Evolutionary conservation across 2,329 filamentous ascomycete species (phyloP).

Genomic region (Celoporthe dispersa): DNA sequence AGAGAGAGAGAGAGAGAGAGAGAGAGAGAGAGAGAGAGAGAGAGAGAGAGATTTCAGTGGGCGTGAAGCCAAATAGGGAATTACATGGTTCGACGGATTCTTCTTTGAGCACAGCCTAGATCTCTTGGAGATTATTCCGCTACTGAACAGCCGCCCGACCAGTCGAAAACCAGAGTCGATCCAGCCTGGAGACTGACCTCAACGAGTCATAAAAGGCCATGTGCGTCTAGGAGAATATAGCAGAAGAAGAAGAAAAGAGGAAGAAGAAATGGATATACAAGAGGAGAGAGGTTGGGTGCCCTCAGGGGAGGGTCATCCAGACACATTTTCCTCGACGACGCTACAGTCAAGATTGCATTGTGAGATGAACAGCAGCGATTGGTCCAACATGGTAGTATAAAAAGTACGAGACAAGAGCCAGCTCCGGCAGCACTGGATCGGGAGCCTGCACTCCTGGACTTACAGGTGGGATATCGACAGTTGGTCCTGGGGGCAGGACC

Average conservation of each 20-base stretch:
- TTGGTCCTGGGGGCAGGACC: conserved; percentile 44
- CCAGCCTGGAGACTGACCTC: neutral
- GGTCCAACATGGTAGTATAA: neutral
- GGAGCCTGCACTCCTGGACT: conserved; percentile 29
- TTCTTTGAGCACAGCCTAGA: neutral
- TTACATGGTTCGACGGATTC: neutral
- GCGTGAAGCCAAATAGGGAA: neutral
- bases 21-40: no score
- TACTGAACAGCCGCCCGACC: neutral
- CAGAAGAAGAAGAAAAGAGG: no score
- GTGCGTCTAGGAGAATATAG: neutral
- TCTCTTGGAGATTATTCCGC: neutral
- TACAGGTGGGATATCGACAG: conserved; percentile 44
- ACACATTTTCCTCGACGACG: neutral
- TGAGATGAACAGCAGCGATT: no score
- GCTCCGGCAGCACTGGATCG: neutral
- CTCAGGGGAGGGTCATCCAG: neutral
- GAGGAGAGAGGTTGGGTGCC: neutral
- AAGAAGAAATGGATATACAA: neutral
- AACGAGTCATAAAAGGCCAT: neutral
- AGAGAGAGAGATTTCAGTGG: neutral
- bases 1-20: no score
- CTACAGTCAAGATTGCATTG: neutral
- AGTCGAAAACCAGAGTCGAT: neutral
- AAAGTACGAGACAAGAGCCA: neutral